Evolutionary conservation across 257 asterid species (phyloP).

Genomic region (Plantago major): DNA sequence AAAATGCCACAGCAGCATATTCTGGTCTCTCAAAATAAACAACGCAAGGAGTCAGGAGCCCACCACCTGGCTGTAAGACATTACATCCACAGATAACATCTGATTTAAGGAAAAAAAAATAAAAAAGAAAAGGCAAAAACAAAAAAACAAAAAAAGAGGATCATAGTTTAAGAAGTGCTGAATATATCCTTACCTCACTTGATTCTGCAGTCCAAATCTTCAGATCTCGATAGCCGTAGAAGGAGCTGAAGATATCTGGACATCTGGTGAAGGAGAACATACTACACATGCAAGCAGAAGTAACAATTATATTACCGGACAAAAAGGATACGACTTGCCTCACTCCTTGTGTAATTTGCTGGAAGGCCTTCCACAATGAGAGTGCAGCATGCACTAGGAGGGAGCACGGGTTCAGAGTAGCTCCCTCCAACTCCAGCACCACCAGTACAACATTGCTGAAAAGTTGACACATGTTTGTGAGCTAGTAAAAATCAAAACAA

Average conservation of each 20-base stretch:
- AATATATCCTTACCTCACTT: slow-evolving; percentile 50
- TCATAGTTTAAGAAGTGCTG: too few relatives aligned
- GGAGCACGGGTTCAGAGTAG: slow-evolving; percentile 29
- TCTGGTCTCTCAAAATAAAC: slow-evolving; percentile 80
- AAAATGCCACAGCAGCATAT: slow-evolving; percentile 83
- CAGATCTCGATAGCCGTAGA: slow-evolving; percentile 75
- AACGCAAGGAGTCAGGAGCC: slow-evolving; percentile 68
- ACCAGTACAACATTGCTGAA: neutral
- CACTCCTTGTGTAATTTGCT: slow-evolving; percentile 29
- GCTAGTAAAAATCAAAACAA: too few relatives aligned
- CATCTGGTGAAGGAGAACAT: slow-evolving; percentile 39
- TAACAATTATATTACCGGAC: slow-evolving; percentile 1
- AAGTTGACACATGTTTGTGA: neutral
- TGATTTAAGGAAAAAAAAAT: neutral
- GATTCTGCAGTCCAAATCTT: slow-evolving; percentile 74
- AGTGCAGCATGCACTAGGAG: slow-evolving; percentile 46
- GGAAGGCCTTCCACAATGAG: slow-evolving; percentile 21
- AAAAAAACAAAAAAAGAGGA: too few relatives aligned
- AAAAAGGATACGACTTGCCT: slow-evolving; percentile 71
- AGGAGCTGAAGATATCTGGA: slow-evolving; percentile 86
- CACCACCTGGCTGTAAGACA: slow-evolving; percentile 59
- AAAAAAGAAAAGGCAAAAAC: too few relatives aligned
- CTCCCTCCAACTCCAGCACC: slow-evolving; percentile 21
- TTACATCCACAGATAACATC: slow-evolving; percentile 11
- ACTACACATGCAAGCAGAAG: slow-evolving; percentile 10